phyloP scores from a whole-genome alignment of 2,329 filamentous ascomycete genomes.

The Fusarium sp. region DNA sequence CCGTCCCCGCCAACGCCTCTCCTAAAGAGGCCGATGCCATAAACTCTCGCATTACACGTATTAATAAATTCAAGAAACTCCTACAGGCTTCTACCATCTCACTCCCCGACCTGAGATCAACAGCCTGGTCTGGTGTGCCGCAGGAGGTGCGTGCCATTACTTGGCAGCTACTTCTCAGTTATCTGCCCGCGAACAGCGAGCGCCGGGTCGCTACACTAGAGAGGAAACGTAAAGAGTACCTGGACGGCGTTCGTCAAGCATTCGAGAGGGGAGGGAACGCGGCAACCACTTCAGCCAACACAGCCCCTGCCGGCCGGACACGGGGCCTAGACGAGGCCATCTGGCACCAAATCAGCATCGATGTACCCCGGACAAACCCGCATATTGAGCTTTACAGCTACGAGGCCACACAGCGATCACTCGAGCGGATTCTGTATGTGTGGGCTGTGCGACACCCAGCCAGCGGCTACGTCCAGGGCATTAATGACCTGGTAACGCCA shows the following conservation, averaged over 20 bases:
- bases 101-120: slow-evolving; percentile 81
- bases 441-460: slow-evolving; percentile 98
- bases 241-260: slow-evolving; percentile 85
- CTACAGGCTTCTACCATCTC: slow-evolving; percentile 92
- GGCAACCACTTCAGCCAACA: slow-evolving; percentile 59
- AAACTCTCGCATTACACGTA: slow-evolving; percentile 88
- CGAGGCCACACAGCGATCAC: slow-evolving; percentile 92
- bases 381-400: slow-evolving; percentile 96
- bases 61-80: slow-evolving; percentile 98
- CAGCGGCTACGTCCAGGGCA: slow-evolving; percentile 97
- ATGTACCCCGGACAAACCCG: slow-evolving; percentile 95
- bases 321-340: slow-evolving; percentile 93
- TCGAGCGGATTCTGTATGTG: slow-evolving; percentile 95
- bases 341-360: slow-evolving; percentile 99
- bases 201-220: slow-evolving; percentile 90
- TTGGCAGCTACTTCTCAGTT: slow-evolving; percentile 96
- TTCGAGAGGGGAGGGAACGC: slow-evolving; percentile 73
- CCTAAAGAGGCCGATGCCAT: slow-evolving; percentile 88
- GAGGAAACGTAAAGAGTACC: slow-evolving; percentile 94
- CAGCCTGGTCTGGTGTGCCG: slow-evolving; percentile 95
- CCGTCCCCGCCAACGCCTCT: slow-evolving; percentile 77
- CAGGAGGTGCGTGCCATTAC: slow-evolving; percentile 97
- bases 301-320: slow-evolving; percentile 58
- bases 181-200: slow-evolving; percentile 96
- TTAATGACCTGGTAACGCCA: slow-evolving; percentile 96